phyloP scores from a whole-genome alignment of 2,329 filamentous ascomycete species.

The Graphilbum sp. region DNA sequence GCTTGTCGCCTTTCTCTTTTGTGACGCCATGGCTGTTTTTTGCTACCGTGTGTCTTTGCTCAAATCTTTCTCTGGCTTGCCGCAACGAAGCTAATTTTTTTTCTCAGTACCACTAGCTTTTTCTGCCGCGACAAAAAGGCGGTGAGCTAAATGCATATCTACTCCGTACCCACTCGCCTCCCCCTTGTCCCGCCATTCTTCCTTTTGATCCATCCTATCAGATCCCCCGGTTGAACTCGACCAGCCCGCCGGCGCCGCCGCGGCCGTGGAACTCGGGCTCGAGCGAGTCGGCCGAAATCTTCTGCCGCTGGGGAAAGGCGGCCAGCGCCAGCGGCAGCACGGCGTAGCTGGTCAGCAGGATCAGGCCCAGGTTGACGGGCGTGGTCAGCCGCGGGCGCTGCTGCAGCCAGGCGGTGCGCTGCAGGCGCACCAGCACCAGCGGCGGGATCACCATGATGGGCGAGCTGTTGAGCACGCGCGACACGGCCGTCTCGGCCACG shows the following conservation, averaged over 20 bases:
- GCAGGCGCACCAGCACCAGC: conserved; percentile 66
- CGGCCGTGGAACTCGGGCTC: conserved; percentile 76
- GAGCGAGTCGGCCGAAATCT: conserved; percentile 55
- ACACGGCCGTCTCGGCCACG: conserved; percentile 83
- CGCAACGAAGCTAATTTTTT: conserved; percentile 3
- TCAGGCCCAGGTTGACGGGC: conserved; percentile 75
- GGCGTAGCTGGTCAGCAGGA: conserved; percentile 72
- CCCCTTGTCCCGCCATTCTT: too few species aligned
- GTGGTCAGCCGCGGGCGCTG: conserved; percentile 58
- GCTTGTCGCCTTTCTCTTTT: conserved; percentile 8
- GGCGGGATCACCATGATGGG: conserved; percentile 96
- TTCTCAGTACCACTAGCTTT: too few species aligned
- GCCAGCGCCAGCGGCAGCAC: conserved; percentile 80
- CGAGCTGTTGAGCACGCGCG: conserved; percentile 80
- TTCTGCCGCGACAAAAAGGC: conserved; percentile 7
- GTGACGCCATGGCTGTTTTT: conserved; percentile 8
- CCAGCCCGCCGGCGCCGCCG: conserved; percentile 62
- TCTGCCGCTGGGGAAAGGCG: conserved; percentile 83
- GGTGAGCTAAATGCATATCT: conserved; percentile 6
- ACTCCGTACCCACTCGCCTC: too few species aligned
- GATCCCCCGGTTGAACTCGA: conserved; percentile 96
- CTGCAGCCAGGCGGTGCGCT: conserved; percentile 70
- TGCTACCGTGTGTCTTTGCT: too few species aligned
- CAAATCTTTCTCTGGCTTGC: background rate
- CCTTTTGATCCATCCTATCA: too few species aligned